Percentiles rank a stretch among this genome's conserved stretches.
phyloP scores from a whole-genome alignment of 441 rosid species.

The Monsonia emarginata region DNA sequence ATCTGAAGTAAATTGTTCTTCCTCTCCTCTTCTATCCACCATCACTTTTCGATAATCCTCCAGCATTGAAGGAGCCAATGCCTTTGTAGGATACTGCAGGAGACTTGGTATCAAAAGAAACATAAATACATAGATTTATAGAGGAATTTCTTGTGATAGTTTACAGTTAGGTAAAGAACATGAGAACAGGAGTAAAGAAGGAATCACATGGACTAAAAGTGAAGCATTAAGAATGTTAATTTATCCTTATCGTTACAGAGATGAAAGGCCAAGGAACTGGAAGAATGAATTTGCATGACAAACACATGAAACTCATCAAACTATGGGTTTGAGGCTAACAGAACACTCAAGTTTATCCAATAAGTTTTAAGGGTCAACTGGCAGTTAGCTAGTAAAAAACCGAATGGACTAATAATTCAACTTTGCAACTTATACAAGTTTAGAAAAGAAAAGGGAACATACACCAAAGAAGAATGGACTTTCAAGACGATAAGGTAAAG shows the following conservation, averaged over 20 bases:
- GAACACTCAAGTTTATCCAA: not conserved
- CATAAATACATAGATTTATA: conserved; percentile 3
- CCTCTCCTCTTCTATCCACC: conserved; percentile 92
- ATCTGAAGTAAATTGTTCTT: conserved; percentile 62
- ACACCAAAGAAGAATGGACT: too few relatives aligned
- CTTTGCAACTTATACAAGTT: too few relatives aligned
- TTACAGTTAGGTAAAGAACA: not conserved
- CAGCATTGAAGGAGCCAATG: conserved; percentile 82
- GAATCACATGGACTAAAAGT: not conserved
- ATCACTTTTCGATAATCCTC: conserved; percentile 80
- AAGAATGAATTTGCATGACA: not conserved
- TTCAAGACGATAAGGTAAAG: too few relatives aligned
- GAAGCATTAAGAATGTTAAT: not conserved
- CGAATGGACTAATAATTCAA: too few relatives aligned
- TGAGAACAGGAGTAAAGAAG: not conserved
- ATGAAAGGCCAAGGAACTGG: not conserved
- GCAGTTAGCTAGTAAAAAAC: not conserved
- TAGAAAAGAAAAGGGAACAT: too few relatives aligned
- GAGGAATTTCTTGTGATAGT: not conserved
- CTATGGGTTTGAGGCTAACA: not conserved
- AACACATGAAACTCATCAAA: not conserved
- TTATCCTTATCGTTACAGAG: not conserved
- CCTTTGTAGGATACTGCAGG: conserved; percentile 84
- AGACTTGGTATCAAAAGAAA: conserved; percentile 2
- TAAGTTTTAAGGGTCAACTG: not conserved